Evolutionary conservation across 495 filamentous ascomycete genomes (phyloP), one percentile per base, ranked within the genome.

Genomic region (Lichenothelia convexa): DNA sequence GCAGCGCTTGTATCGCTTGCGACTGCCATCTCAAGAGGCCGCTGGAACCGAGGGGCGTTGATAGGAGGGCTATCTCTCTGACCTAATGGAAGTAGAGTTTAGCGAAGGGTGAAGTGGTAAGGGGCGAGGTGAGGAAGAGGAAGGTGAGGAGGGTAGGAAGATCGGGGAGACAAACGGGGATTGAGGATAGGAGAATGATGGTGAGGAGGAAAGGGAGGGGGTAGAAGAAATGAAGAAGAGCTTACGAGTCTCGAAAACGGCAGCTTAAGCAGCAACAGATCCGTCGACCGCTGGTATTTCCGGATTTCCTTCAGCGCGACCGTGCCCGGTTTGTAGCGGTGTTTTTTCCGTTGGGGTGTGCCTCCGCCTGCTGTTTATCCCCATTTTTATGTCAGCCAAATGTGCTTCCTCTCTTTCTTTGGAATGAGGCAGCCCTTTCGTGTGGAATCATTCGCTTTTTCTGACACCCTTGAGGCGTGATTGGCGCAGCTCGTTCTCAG

Each of bases 1-100:
- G 87, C 5, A 95, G 64, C 3, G 87, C 87, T 41, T 71, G 66
- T 40, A 95, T 81, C 3, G 87, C 87, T 48, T 86, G 80, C 21
- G 79, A 85, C 54, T 95, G 87, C 84, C 85, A 95, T 12, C 86
- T 73, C 45, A 89, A 63, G 4, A 59, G 59, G 32, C 80, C 71
- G 31, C 66, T 65, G 4, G 59, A 54, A 19, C 61, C 62, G 26
- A 73, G 48, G 3, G 69, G 47, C 7, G 67, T 61, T 27, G 46
- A 26, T 17, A 47, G 37, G 15, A 81, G 46, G 5, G 78, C 79
- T 38, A 93, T 82, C 61, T 95, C 87, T 44, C 85, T 77, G 38
- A 83, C 76, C 79, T 85, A 45, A n/a, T n/a, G n/a, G n/a, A n/a
- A n/a, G 13, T 7, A 19, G n/a, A 31, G 22, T 26, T n/a, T 15